Percentiles rank a stretch among this genome's conserved stretches.
These are phyloP conservation scores for Cytospora piceae DNA, from an alignment of 2,329 filamentous ascomycete genomes.

Conservation along the genomic window DNA sequence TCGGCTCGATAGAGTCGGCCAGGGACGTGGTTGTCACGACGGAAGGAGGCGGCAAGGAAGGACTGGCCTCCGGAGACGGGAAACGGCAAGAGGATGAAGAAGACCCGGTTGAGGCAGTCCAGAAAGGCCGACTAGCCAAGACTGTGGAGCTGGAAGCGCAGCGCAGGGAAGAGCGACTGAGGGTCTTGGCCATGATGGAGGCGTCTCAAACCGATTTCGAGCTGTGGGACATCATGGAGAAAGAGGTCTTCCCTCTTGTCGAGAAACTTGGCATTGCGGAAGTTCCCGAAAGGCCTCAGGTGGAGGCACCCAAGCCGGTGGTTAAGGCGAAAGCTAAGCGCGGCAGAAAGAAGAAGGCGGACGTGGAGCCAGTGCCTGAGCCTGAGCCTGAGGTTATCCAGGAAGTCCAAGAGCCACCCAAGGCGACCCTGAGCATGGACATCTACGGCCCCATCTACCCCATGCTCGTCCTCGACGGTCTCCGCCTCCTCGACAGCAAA, in stretches of 20 bases:
- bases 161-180: constrained; percentile 50
- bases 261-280: constrained; percentile 57
- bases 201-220: constrained; percentile 62
- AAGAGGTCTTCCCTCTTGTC: constrained; percentile 67
- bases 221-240: constrained; percentile 69
- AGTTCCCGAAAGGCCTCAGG: not conserved
- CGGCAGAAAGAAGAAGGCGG: constrained; percentile 26
- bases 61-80: not conserved
- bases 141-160: constrained; percentile 45
- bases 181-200: constrained; percentile 59
- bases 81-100: not conserved
- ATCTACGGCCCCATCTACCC: constrained; percentile 69
- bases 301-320: not conserved
- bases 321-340: constrained; percentile 18
- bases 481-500: constrained; percentile 58
- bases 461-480: constrained; percentile 59
- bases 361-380: constrained; percentile 29
- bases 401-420: constrained; percentile 12
- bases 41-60: constrained; percentile 11
- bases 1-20: constrained; percentile 39
- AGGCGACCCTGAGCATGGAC: constrained; percentile 50
- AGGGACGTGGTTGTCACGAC: constrained; percentile 28
- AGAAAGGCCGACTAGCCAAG: constrained; percentile 33
- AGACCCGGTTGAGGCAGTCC: constrained; percentile 37
- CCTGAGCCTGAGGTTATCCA: constrained; percentile 21